phyloP scores from a whole-genome alignment of 805 yeast genomes.

The Candida peoriensis region DNA sequence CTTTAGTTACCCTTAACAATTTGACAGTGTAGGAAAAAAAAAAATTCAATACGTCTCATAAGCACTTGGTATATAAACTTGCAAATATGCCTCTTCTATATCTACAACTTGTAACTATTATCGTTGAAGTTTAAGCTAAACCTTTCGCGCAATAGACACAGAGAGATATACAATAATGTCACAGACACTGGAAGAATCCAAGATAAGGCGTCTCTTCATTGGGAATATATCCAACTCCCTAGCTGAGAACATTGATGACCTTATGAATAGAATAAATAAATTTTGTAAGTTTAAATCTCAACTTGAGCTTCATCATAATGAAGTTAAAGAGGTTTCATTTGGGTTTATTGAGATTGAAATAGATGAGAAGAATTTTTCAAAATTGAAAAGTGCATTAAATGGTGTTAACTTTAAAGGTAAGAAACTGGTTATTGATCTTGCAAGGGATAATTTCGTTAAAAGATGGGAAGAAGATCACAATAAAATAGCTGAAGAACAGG shows the following conservation, averaged over 20 bases:
- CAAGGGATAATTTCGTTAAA: conserved; percentile 49
- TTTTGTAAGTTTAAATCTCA: conserved; percentile 54
- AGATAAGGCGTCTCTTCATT: conserved; percentile 45
- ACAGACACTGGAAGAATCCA: conserved; percentile 1
- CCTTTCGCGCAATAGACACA: no score
- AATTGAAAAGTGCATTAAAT: conserved; percentile 53
- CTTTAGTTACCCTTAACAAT: no score
- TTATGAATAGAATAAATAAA: conserved; percentile 52
- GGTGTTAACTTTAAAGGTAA: conserved; percentile 77
- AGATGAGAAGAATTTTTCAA: conserved; percentile 37
- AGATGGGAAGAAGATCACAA: conserved; percentile 47
- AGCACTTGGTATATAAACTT: no score
- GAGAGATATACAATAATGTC: neutral
- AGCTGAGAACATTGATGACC: conserved; percentile 37
- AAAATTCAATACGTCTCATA: no score
- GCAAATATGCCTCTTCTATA: no score
- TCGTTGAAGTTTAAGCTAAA: no score
- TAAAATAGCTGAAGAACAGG: conserved; percentile 27
- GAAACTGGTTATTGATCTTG: conserved; percentile 53
- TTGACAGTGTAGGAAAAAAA: no score
- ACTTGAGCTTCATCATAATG: conserved; percentile 50
- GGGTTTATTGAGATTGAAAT: conserved; percentile 64
- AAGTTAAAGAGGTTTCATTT: conserved; percentile 37
- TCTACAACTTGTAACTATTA: no score
- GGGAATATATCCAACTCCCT: conserved; percentile 61